A percentile compares a stretch with the other conserved stretches of the same genome.
phyloP scores from a whole-genome alignment of 2,329 filamentous ascomycete genomes.

The Calonectria pauciramosa region DNA sequence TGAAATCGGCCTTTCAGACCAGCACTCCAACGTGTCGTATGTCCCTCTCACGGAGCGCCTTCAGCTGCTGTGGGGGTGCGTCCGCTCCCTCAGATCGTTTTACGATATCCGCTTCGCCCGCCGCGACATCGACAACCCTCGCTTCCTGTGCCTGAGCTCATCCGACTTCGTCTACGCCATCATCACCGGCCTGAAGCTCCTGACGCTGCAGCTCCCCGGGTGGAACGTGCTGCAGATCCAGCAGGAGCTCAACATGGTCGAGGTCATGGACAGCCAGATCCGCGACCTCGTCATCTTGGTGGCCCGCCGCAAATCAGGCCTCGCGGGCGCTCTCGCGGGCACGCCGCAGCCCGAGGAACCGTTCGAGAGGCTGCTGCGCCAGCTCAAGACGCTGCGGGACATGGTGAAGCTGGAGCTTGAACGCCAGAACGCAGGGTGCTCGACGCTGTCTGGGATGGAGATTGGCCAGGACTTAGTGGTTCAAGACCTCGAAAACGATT shows the following conservation, averaged over 20 bases:
- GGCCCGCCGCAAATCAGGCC: slow-evolving; percentile 45
- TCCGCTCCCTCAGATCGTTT: slow-evolving; percentile 56
- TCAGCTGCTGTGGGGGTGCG: slow-evolving; percentile 61
- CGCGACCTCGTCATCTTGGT: slow-evolving; percentile 48
- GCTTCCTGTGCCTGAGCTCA: slow-evolving; percentile 58
- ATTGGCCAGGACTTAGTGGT: slow-evolving; percentile 41
- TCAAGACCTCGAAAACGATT: slow-evolving; percentile 41
- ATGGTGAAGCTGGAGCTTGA: slow-evolving; percentile 50
- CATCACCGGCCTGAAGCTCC: slow-evolving; percentile 62
- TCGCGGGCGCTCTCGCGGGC: slow-evolving; percentile 28
- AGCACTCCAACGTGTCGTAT: slow-evolving; percentile 46
- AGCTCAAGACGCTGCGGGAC: slow-evolving; percentile 49
- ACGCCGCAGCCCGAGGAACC: slow-evolving; percentile 46
- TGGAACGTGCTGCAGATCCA: slow-evolving; percentile 59
- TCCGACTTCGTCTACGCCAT: slow-evolving; percentile 64
- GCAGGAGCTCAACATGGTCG: slow-evolving; percentile 50
- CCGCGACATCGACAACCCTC: slow-evolving; percentile 52
- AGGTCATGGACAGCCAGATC: slow-evolving; percentile 47
- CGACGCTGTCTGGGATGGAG: slow-evolving; percentile 33
- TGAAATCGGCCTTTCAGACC: slow-evolving; percentile 60
- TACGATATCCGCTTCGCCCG: slow-evolving; percentile 53
- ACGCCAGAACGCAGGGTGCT: slow-evolving; percentile 39
- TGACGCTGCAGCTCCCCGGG: slow-evolving; percentile 59
- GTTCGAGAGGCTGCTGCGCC: slow-evolving; percentile 48
- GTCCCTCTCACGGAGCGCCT: slow-evolving; percentile 57